Evolutionary conservation across 75 land plant species (phyloP).

Genomic region (Picea glauca): DNA sequence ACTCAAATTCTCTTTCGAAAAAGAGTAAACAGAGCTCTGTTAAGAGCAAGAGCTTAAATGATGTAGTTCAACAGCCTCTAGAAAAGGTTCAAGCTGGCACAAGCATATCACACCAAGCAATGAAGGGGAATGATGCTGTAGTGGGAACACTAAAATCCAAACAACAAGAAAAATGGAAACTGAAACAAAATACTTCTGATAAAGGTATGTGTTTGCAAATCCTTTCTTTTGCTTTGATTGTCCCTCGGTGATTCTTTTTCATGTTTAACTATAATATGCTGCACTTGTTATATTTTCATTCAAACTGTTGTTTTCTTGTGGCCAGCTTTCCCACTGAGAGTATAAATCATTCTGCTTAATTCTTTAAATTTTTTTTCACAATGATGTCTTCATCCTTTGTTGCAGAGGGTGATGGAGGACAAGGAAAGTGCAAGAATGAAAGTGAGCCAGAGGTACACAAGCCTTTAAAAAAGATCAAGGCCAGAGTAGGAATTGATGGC

Average conservation of each 20-base stretch:
- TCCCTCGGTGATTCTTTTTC: background rate
- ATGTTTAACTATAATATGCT: background rate
- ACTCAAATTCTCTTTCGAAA: conserved; percentile 22
- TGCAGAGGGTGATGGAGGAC: conserved; percentile 22
- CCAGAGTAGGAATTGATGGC: conserved; percentile 8
- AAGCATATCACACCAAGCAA: conserved; percentile 18
- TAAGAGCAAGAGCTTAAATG: conserved; percentile 50
- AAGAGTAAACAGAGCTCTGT: conserved; percentile 27
- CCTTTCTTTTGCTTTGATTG: background rate
- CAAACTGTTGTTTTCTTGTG: too few relatives aligned
- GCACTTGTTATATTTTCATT: too few relatives aligned
- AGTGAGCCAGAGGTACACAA: conserved; percentile 25
- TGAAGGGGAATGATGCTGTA: conserved; percentile 18
- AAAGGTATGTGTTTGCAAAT: conserved; percentile 38
- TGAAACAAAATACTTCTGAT: conserved; percentile 21
- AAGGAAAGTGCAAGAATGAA: conserved; percentile 32
- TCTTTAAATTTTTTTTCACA: background rate
- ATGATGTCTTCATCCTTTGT: background rate
- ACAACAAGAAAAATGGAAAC: conserved; percentile 41
- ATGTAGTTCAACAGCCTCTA: conserved; percentile 37
- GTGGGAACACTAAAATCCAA: conserved; percentile 19
- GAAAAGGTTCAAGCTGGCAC: conserved; percentile 9
- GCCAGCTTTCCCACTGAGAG: background rate
- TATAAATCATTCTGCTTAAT: background rate
- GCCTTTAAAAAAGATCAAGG: conserved; percentile 40